Percentiles rank a stretch among this genome's conserved stretches.
These are phyloP conservation scores for Anisodus acutangulus DNA, from an alignment of 257 asterid species.

Conservation along the genomic window DNA sequence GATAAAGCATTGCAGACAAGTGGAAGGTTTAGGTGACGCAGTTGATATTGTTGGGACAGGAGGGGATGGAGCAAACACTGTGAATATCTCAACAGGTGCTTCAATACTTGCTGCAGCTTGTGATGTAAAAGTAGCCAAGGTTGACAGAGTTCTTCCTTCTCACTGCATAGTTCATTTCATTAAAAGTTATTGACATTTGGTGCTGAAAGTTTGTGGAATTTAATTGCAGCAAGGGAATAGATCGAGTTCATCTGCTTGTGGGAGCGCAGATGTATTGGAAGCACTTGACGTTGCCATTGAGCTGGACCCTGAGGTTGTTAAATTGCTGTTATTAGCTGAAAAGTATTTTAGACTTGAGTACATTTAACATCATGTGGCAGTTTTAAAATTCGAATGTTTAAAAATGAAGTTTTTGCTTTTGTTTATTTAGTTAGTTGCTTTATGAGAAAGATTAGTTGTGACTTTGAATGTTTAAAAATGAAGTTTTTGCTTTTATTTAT, in stretches of 20 bases:
- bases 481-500: background rate
- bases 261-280: conserved; percentile 89
- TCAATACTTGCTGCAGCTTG: conserved; percentile 91
- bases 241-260: conserved; percentile 93
- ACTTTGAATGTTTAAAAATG: background rate
- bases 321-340: background rate
- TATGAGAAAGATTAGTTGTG: background rate
- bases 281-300: conserved; percentile 72
- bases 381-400: background rate
- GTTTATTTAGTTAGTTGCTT: background rate
- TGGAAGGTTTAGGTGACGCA: conserved; percentile 62
- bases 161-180: background rate
- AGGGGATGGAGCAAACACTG: conserved; percentile 89
- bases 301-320: conserved; percentile 71
- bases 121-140: conserved; percentile 92
- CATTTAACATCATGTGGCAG: background rate
- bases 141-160: conserved; percentile 25
- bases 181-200: background rate
- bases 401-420: background rate
- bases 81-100: conserved; percentile 86
- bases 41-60: conserved; percentile 95
- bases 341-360: background rate
- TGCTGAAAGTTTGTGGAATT: conserved; percentile 26
- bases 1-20: conserved; percentile 66
- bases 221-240: conserved; percentile 81